Base-by-base conservation (phyloP, 345 rosid genomes). In the Draba incana region DNA sequence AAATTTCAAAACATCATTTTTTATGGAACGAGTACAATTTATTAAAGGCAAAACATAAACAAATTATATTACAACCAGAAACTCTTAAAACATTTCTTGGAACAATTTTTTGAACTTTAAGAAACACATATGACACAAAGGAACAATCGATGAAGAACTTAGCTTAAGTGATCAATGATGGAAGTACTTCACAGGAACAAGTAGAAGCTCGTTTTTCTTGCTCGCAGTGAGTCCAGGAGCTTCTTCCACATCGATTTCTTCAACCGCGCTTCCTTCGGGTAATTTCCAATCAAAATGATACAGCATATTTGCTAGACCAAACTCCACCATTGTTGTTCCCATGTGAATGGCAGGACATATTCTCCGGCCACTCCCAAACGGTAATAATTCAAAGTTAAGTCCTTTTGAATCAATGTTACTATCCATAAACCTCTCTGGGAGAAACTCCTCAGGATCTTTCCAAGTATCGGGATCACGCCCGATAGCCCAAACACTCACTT, bases 351-450 rank as follows among this genome's bases (percentile, higher is more conserved):
- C 84, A 0, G 85, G 87, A 55, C 85, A 81, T 1, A 64, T 71
- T 77, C 88, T 80, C 39, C 84, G 16, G 0, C 88, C 88, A 5
- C 71, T 44, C 0, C 88, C 86, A 62, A 81, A 81, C 8, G 88
- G 75, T 68, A 81, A 57, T 3, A 59, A 24, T 80, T 80, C 81
- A 24, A 81, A 80, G 58, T 72, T 3, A 3, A 75, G 76, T 62
- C 87, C 87, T 47, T 77, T 81, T 1, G 54, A 70, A 61, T 84
- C 83, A n/a, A 72, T 47, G 2, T 72, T 8, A n/a, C 12, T 74
- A 45, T 74, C 66, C 2, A 38, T 31, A 58, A 85, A 82, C 48
- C 86, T 81, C 48, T 79, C 81, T 0, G 85, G 86, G 1, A 59
- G 3, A 59, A 85, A 81, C 35, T 24, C 54, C 3, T 75, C 70